Conservation (phyloP, 305 asterid genomes). For the Fraxinus baroniana region DNA sequence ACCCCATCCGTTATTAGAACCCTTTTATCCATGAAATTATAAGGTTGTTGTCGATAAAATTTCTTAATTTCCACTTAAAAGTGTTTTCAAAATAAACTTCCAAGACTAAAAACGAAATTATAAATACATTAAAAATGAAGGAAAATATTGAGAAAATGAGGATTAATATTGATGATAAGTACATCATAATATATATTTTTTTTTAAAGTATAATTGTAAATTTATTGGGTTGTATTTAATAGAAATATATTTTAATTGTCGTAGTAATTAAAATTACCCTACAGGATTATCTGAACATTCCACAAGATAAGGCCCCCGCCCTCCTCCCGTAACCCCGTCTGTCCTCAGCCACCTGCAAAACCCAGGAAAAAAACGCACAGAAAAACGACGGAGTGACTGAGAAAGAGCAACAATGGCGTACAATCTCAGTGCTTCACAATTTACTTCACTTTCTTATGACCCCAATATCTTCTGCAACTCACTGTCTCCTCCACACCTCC, state of each 20-base stretch:
- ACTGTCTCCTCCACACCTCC: conserved; percentile 32
- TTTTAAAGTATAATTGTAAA: no score
- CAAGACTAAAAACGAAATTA: no score
- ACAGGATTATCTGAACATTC: neutral
- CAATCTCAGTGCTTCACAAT: conserved; percentile 45
- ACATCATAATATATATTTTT: no score
- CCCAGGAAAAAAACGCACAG: neutral
- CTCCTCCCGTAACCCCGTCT: neutral
- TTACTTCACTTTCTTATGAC: conserved; percentile 46
- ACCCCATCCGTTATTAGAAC: no score
- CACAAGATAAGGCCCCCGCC: conserved; percentile 8
- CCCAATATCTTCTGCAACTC: conserved; percentile 52
- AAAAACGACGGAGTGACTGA: conserved; percentile 1
- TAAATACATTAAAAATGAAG: no score
- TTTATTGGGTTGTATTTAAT: no score
- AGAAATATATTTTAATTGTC: no score
- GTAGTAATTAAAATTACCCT: neutral
- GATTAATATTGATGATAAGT: neutral
- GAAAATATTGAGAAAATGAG: neutral
- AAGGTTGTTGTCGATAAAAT: no score
- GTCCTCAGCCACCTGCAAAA: conserved; percentile 7
- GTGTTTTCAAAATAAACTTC: no score
- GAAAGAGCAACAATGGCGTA: conserved; percentile 47
- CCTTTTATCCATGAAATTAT: no score
- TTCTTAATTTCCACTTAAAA: no score